phyloP scores from a whole-genome alignment of 768 basidiomycete genomes.

The Steccherinum ochraceum region DNA sequence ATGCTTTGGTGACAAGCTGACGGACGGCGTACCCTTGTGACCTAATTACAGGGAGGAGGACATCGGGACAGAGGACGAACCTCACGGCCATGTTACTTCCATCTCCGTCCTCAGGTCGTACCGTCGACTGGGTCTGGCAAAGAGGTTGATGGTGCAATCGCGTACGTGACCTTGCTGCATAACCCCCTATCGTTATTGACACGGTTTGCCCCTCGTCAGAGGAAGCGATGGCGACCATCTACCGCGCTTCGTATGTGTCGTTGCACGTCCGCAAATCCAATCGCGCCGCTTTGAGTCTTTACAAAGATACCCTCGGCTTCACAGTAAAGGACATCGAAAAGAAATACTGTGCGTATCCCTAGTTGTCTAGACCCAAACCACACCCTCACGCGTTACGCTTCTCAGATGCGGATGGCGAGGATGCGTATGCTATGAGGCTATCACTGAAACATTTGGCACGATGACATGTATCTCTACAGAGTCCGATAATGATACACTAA shows the following conservation, averaged over 20 bases:
- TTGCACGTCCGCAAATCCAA: slow-evolving; percentile 96
- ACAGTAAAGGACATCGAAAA: slow-evolving; percentile 80
- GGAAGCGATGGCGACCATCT: slow-evolving; percentile 86
- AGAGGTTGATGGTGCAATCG: slow-evolving; percentile 89
- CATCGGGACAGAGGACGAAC: slow-evolving; percentile 48
- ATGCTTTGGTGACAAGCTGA: not conserved
- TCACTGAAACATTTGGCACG: slow-evolving; percentile 34
- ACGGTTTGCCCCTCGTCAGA: slow-evolving; percentile 53
- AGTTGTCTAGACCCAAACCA: slow-evolving; percentile 11
- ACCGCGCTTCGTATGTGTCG: slow-evolving; percentile 77
- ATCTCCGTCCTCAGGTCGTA: slow-evolving; percentile 92
- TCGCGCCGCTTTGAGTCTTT: slow-evolving; percentile 82
- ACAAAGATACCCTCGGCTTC: slow-evolving; percentile 88
- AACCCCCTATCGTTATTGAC: not conserved
- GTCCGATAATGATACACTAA: not conserved
- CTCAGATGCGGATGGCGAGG: slow-evolving; percentile 95
- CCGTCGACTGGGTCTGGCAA: slow-evolving; percentile 86
- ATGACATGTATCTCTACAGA: not conserved
- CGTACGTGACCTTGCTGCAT: slow-evolving; percentile 46
- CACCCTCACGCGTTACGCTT: not conserved
- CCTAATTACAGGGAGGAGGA: slow-evolving; percentile 54
- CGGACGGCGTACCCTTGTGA: not conserved
- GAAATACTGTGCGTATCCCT: slow-evolving; percentile 70
- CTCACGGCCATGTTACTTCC: slow-evolving; percentile 92
- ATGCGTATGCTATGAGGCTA: slow-evolving; percentile 88